Evolutionary conservation across 495 filamentous ascomycete species (phyloP).

Genomic region (Podospora appendiculata): DNA sequence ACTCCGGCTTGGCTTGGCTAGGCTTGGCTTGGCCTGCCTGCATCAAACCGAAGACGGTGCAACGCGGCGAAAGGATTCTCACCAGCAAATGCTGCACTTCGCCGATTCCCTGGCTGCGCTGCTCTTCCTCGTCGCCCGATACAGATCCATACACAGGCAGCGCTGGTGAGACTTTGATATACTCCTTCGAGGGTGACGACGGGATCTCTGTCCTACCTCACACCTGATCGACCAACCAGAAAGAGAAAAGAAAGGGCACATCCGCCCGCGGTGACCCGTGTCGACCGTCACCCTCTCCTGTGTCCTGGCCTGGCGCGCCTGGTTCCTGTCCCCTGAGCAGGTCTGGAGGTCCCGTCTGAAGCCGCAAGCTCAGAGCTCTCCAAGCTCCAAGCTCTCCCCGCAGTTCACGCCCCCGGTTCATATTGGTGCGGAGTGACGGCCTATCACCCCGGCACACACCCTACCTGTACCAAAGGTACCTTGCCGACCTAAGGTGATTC

Average conservation of each 20-base stretch:
- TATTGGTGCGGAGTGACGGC: background rate
- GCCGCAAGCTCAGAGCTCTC: too few species aligned
- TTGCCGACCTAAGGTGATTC: background rate
- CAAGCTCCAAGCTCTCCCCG: too few species aligned
- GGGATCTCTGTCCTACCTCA: slow-evolving; percentile 37
- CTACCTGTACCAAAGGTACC: background rate
- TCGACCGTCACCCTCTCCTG: background rate
- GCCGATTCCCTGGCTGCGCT: slow-evolving; percentile 5
- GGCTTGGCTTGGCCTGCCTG: slow-evolving; percentile 5
- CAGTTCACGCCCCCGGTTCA: too few species aligned
- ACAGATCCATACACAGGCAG: slow-evolving; percentile 4
- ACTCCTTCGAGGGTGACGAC: slow-evolving; percentile 25
- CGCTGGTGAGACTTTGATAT: slow-evolving; percentile 16
- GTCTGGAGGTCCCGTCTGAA: too few species aligned
- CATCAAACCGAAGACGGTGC: slow-evolving; percentile 22
- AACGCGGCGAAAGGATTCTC: slow-evolving; percentile 9
- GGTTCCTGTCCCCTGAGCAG: too few species aligned
- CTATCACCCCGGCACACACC: background rate
- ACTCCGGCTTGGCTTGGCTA: too few species aligned
- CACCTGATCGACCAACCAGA: background rate
- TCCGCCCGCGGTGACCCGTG: too few species aligned
- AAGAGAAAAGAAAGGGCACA: background rate
- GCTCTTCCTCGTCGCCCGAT: background rate
- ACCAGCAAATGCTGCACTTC: slow-evolving; percentile 10
- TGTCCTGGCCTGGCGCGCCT: background rate